Evolutionary conservation across 192 early-diverging fungal genomes (phyloP).

Genomic region (Linnemannia elongata): DNA sequence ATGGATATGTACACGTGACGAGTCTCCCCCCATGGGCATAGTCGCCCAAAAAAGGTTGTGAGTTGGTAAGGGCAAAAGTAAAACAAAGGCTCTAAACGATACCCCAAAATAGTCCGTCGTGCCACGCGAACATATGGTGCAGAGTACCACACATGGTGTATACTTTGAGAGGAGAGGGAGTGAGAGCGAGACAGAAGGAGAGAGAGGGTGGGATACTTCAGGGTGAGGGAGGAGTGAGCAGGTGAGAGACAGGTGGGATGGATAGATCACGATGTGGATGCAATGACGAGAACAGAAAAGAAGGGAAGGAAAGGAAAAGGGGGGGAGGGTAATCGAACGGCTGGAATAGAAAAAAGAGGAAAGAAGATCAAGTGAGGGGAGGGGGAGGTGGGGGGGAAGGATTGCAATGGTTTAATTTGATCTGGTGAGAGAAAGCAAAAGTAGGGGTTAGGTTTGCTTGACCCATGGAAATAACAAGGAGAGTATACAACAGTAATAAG

Average conservation of each 20-base stretch:
- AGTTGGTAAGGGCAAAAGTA: too few species aligned
- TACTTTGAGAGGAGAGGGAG: too few species aligned
- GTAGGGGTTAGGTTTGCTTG: neutral
- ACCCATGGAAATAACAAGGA: neutral
- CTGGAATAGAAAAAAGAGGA: neutral
- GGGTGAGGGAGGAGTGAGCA: neutral
- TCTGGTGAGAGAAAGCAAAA: neutral
- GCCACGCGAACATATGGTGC: too few species aligned
- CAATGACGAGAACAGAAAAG: too few species aligned
- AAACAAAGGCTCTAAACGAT: too few species aligned
- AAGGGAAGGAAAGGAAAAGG: neutral
- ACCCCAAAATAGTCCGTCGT: too few species aligned
- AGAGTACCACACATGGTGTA: too few species aligned
- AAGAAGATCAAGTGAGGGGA: neutral
- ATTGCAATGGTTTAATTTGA: neutral
- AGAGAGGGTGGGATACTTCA: neutral
- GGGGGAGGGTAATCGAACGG: neutral
- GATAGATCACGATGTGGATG: neutral
- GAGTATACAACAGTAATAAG: neutral
- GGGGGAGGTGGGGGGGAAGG: too few species aligned
- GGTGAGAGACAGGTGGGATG: neutral
- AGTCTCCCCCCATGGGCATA: too few species aligned
- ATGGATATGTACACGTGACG: too few species aligned
- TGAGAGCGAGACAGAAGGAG: too few species aligned
- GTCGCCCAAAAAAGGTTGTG: too few species aligned